Percentiles rank a stretch among this genome's conserved stretches.
Evolutionary conservation across 441 rosid genomes (phyloP).

Genomic region (Arabidopsis hybrid): DNA sequence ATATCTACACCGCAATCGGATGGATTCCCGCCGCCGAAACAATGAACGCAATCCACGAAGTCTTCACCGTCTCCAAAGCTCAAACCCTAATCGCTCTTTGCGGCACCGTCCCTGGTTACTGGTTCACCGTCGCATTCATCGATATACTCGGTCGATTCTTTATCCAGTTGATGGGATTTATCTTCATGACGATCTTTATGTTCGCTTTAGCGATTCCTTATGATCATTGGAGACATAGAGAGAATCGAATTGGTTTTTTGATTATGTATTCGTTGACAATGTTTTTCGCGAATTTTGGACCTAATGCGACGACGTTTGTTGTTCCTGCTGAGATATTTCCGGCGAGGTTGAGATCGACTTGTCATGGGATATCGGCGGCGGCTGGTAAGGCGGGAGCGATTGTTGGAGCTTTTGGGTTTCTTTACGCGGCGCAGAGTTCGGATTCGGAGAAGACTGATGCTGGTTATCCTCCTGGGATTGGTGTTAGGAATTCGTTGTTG

Average conservation of each 20-base stretch:
- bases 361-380: slow-evolving; percentile 68
- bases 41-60: slow-evolving; percentile 62
- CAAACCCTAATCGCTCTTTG: slow-evolving; percentile 60
- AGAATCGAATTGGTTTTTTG: slow-evolving; percentile 54
- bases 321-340: slow-evolving; percentile 68
- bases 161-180: slow-evolving; percentile 63
- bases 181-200: slow-evolving; percentile 70
- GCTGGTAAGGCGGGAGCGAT: slow-evolving; percentile 64
- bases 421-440: slow-evolving; percentile 55
- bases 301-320: slow-evolving; percentile 64
- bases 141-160: slow-evolving; percentile 48
- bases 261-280: slow-evolving; percentile 56
- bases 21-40: slow-evolving; percentile 54
- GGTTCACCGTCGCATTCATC: slow-evolving; percentile 59
- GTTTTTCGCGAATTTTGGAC: slow-evolving; percentile 68
- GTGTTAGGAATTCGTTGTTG: slow-evolving; percentile 51
- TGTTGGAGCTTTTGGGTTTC: slow-evolving; percentile 67
- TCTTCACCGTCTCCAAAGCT: slow-evolving; percentile 55
- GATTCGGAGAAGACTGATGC: slow-evolving; percentile 44
- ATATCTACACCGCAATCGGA: slow-evolving; percentile 53
- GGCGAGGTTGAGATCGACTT: slow-evolving; percentile 59
- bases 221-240: slow-evolving; percentile 48
- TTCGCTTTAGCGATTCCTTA: slow-evolving; percentile 65
- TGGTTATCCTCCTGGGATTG: slow-evolving; percentile 54
- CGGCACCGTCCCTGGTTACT: slow-evolving; percentile 63